Conservation (phyloP, 1,284 basidiomycete genomes). For the Phlebopus sp. region DNA sequence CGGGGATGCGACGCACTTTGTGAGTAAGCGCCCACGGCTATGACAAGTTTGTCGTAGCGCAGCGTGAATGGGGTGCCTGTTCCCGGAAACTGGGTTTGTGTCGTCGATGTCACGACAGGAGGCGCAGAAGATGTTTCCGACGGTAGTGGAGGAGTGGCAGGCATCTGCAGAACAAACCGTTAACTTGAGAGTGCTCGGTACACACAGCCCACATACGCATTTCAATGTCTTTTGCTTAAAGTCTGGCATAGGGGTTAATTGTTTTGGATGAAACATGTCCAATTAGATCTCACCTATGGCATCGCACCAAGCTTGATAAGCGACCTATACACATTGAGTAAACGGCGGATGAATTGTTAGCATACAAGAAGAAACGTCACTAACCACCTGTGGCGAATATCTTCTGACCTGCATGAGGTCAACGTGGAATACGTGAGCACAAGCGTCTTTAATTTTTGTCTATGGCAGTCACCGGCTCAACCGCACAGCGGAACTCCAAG, state of each 20-base stretch:
- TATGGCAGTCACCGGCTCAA: constrained; percentile 63
- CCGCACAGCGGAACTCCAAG: constrained; percentile 74
- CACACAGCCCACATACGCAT: constrained; percentile 43
- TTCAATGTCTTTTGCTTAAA: constrained; percentile 58
- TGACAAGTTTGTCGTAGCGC: constrained; percentile 78
- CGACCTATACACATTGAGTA: constrained; percentile 36
- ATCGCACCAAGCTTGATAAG: constrained; percentile 75
- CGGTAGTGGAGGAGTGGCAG: constrained; percentile 47
- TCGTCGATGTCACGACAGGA: constrained; percentile 8
- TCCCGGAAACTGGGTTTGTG: constrained; percentile 11
- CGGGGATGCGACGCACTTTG: constrained; percentile 53
- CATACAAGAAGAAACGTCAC: constrained; percentile 18
- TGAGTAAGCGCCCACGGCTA: constrained; percentile 82
- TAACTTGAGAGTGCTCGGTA: background rate
- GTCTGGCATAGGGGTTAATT: constrained; percentile 41
- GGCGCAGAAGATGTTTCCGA: constrained; percentile 26
- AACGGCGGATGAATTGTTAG: constrained; percentile 1
- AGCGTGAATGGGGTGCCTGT: constrained; percentile 42
- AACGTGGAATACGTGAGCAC: background rate
- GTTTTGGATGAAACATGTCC: background rate
- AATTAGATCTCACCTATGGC: constrained; percentile 44
- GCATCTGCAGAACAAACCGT: constrained; percentile 41
- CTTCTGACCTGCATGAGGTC: constrained; percentile 43
- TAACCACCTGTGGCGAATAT: constrained; percentile 54
- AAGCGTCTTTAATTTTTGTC: constrained; percentile 20